Evolutionary conservation across 306 rosid genomes (phyloP).

Genomic region (Lotus japonicus): DNA sequence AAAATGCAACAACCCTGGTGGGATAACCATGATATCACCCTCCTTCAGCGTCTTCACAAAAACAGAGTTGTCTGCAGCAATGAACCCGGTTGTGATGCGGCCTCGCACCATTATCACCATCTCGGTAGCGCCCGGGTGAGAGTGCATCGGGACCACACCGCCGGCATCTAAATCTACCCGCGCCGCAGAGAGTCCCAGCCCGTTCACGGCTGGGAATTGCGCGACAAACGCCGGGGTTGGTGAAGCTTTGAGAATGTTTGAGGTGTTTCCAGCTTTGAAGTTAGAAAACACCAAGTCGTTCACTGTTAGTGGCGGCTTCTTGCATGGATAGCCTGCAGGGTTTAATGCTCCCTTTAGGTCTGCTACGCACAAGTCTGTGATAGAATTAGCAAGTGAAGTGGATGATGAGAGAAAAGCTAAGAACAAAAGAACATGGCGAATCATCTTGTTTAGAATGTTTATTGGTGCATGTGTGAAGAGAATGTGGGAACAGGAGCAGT

Average conservation of each 20-base stretch:
- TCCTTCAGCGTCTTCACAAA: slow-evolving; percentile 32
- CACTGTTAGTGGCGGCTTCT: slow-evolving; percentile 26
- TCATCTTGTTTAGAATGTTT: slow-evolving; percentile 23
- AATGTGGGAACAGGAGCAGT: background rate
- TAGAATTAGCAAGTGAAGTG: slow-evolving; percentile 27
- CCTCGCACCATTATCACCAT: slow-evolving; percentile 35
- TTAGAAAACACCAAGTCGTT: slow-evolving; percentile 45
- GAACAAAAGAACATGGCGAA: slow-evolving; percentile 27
- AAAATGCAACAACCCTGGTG: slow-evolving; percentile 63
- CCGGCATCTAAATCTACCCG: slow-evolving; percentile 37
- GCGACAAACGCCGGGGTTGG: slow-evolving; percentile 42
- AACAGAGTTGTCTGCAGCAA: slow-evolving; percentile 45
- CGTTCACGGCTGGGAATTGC: slow-evolving; percentile 51
- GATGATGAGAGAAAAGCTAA: slow-evolving; percentile 32
- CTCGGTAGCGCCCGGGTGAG: slow-evolving; percentile 55
- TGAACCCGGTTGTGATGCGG: slow-evolving; percentile 40
- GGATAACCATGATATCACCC: slow-evolving; percentile 51
- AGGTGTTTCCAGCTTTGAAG: slow-evolving; percentile 38
- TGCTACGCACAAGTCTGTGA: slow-evolving; percentile 53
- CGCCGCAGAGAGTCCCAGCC: slow-evolving; percentile 47
- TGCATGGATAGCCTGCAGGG: slow-evolving; percentile 55
- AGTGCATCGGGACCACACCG: slow-evolving; percentile 51
- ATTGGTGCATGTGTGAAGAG: background rate
- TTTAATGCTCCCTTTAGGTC: slow-evolving; percentile 32
- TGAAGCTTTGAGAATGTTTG: slow-evolving; percentile 25